Conservation (phyloP, 345 rosid species). For the Zanthoxylum bungeanum region DNA sequence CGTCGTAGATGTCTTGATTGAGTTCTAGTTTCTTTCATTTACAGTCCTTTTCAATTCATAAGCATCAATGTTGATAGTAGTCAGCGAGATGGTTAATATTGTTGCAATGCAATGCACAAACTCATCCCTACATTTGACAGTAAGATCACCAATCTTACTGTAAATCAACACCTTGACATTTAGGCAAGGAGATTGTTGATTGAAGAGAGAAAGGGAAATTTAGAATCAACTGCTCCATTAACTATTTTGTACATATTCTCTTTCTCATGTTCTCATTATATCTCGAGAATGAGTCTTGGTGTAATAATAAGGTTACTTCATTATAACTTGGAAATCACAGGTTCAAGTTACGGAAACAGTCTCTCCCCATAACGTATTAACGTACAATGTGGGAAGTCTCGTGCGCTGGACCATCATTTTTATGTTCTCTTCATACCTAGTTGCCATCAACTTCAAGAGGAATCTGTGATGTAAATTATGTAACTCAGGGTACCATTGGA, state of each 20-base stretch:
- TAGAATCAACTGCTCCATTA: neutral
- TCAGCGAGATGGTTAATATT: neutral
- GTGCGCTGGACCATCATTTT: no score
- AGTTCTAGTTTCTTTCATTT: neutral
- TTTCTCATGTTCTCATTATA: no score
- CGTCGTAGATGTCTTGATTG: neutral
- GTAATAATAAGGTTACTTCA: no score
- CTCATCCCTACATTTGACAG: neutral
- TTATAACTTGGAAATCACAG: no score
- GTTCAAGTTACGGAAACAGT: no score
- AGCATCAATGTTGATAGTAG: neutral
- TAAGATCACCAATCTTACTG: neutral
- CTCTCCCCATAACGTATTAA: no score
- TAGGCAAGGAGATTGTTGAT: neutral
- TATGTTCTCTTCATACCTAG: no score
- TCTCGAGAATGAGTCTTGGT: no score
- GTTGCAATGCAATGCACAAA: neutral
- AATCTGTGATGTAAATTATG: no score
- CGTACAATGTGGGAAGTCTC: no score
- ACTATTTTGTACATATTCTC: no score
- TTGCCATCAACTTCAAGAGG: neutral
- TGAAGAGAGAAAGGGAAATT: neutral
- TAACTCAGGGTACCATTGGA: neutral
- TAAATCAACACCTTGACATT: neutral
- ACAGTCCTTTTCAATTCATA: neutral